Evolutionary conservation across 1,284 basidiomycete species (phyloP), one percentile per base, ranked within the genome.

Genomic region (Trichosporon inkin): DNA sequence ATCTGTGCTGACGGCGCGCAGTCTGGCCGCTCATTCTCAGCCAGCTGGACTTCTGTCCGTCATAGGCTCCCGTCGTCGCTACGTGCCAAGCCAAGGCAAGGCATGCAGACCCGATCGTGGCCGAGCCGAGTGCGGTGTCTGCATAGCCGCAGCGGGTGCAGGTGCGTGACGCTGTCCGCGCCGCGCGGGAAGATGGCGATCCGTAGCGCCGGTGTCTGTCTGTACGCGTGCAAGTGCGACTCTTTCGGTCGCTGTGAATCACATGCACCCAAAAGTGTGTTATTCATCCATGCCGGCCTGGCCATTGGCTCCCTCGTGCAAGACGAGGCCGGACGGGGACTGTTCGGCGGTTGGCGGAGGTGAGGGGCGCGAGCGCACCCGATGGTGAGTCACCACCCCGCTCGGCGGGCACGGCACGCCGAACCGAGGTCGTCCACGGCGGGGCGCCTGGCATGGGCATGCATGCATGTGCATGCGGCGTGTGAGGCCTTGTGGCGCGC

Each of bases 1-100:
- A n/a, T n/a, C n/a, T 53, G n/a, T 55, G 28, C 38, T 11, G 52
- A 58, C 57, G 49, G 55, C 47, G 34, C 24, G 2, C 63, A 68
- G 70, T 72, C 17, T 72, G 70, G 70, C 70, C 70, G 16, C 61
- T 70, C 22, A 71, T 72, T 36, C 59, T 72, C 44, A 58, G 64
- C 47, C 69, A 71, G 61, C 65, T 72, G 55, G 67, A 64, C 56
- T 64, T 62, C 47, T 61, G 63, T 17, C 60, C 63, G 28, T 56
- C 54, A 14, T 62, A 39, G 37, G 22, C 24, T 20, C 8, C 17
- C 13, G 13, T n/a, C 3, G 20, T 28, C 14, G 32, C 16, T 8
- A 40, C 14, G 28, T 7, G 6, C 24, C n/a, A n/a, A n/a, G 24
- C 44, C 28, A 24, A 49, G 44, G 6, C 22, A 14, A 13, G 10